phyloP scores from a whole-genome alignment of 371 early-diverging fungal species.

The Mucor velutinosus region DNA sequence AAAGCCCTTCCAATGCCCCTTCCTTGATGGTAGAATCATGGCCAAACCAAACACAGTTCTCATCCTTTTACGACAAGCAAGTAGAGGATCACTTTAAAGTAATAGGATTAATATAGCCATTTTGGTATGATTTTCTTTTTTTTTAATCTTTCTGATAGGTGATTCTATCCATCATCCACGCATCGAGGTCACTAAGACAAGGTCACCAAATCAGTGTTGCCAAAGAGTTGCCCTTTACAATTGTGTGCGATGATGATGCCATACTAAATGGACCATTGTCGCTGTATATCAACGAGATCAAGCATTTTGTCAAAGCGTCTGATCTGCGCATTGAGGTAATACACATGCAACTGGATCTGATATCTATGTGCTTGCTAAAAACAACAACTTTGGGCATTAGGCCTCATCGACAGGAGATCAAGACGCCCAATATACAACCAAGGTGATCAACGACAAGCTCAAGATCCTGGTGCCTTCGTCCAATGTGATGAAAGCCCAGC shows the following conservation, averaged over 20 bases:
- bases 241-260: conserved; percentile 43
- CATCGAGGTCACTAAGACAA: conserved; percentile 65
- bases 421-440: conserved; percentile 24
- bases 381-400: background rate
- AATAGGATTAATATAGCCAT: background rate
- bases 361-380: background rate
- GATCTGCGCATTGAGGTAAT: conserved; percentile 11
- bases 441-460: conserved; percentile 37
- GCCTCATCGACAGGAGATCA: background rate
- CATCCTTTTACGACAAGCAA: conserved; percentile 35
- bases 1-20: conserved; percentile 10
- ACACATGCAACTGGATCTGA: background rate
- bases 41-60: conserved; percentile 43
- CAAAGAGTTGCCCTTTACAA: conserved; percentile 53
- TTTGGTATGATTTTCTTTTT: conserved; percentile 7
- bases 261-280: conserved; percentile 39
- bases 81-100: conserved; percentile 65
- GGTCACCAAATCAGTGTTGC: conserved; percentile 60
- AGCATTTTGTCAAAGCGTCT: conserved; percentile 51
- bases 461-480: conserved; percentile 54
- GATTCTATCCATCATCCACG: conserved; percentile 63
- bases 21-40: conserved; percentile 63
- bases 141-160: conserved; percentile 24
- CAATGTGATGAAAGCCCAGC: conserved; percentile 38
- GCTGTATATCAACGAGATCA: conserved; percentile 45